Percentiles rank a stretch among this genome's conserved stretches.
Conservation (phyloP, 108 stramenopile species). For the Cylindrotheca fusiformis region DNA sequence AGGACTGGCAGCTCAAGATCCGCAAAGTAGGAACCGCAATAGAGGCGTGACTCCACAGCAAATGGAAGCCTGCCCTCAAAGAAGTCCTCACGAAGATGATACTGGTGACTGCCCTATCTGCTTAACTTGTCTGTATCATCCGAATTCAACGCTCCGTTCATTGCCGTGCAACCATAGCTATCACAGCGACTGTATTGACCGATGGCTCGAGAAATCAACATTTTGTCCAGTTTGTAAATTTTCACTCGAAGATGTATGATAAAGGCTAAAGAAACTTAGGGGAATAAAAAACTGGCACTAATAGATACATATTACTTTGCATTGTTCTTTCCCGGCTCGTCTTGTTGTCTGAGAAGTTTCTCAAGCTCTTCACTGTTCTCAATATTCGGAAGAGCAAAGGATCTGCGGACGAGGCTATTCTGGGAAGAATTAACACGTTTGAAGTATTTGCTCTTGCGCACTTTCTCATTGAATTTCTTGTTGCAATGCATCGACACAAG, state of each 20-base stretch:
- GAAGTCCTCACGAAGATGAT: not conserved
- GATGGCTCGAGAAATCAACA: constrained; percentile 23
- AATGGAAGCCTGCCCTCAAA: constrained; percentile 12
- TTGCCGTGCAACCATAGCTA: constrained; percentile 22
- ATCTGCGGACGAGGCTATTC: constrained; percentile 28
- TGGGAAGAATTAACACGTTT: constrained; percentile 14
- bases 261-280: too few species aligned
- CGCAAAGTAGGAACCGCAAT: not conserved
- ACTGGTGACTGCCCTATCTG: constrained; percentile 25
- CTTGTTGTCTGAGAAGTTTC: not conserved
- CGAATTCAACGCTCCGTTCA: constrained; percentile 4
- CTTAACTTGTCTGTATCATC: constrained; percentile 3
- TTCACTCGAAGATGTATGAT: constrained; percentile 1
- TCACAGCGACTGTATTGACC: constrained; percentile 25
- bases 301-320: too few species aligned
- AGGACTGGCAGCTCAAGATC: constrained; percentile 10
- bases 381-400: constrained; percentile 19
- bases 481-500: constrained; percentile 61
- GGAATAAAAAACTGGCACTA: too few species aligned
- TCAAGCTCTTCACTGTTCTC: not conserved
- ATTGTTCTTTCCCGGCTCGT: not conserved
- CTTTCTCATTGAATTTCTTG: constrained; percentile 47
- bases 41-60: constrained; percentile 13
- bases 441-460: constrained; percentile 34
- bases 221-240: constrained; percentile 28